Evolutionary conservation across 768 basidiomycete genomes (phyloP).

Genomic region (Pisolithus marmoratus): DNA sequence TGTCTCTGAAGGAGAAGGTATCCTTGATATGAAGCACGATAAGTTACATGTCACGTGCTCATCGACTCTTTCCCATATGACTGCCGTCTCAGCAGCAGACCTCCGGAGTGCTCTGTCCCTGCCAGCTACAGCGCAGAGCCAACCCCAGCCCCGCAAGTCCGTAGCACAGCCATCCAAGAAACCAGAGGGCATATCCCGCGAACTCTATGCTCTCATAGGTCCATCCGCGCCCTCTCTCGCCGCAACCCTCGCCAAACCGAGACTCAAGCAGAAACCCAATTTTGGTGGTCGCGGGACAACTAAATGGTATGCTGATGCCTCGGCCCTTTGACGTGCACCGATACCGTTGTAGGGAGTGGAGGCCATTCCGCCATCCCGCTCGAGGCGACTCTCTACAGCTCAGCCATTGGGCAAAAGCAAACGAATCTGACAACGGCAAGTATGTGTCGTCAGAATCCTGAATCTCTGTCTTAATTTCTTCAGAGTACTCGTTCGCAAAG

Average conservation of each 20-base stretch:
- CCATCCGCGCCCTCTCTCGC: constrained; percentile 83
- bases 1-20: background rate
- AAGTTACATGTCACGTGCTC: background rate
- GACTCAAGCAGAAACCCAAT: constrained; percentile 82
- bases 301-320: constrained; percentile 54
- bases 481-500: constrained; percentile 78
- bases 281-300: constrained; percentile 55
- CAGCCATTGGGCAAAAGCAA: constrained; percentile 77
- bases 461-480: background rate
- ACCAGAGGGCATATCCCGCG: constrained; percentile 88
- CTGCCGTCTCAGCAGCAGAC: constrained; percentile 73
- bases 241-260: constrained; percentile 72
- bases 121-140: constrained; percentile 35
- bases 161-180: constrained; percentile 42
- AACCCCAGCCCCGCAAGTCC: constrained; percentile 42
- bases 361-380: constrained; percentile 67
- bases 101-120: constrained; percentile 80
- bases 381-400: constrained; percentile 65
- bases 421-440: constrained; percentile 52
- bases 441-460: constrained; percentile 1
- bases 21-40: no score
- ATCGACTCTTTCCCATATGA: constrained; percentile 16
- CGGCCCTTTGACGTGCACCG: background rate
- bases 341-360: constrained; percentile 58
- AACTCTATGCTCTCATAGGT: constrained; percentile 94